A percentile compares a stretch with the other conserved stretches of the same genome.
phyloP scores from a whole-genome alignment of 2,329 filamentous ascomycete genomes.

The Fonsecaea erecta region DNA sequence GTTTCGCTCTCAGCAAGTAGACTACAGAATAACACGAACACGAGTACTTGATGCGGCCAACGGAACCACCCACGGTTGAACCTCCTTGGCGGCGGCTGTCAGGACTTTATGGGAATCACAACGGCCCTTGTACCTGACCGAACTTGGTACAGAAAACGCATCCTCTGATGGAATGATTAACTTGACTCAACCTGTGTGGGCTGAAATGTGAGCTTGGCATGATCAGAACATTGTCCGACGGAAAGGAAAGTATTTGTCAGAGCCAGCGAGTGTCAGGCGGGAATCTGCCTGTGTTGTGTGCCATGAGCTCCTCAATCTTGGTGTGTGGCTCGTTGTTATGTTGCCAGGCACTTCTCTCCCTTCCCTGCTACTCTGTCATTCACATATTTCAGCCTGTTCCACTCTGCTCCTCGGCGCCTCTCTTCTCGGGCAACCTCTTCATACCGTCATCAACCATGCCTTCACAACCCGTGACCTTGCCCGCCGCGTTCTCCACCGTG shows the following conservation, averaged over 20 bases:
- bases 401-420: constrained; percentile 29
- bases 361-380: not conserved
- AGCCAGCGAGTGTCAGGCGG: too few species aligned
- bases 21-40: not conserved
- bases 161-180: too few species aligned
- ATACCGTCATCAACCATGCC: constrained; percentile 36
- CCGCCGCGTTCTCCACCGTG: constrained; percentile 33
- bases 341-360: not conserved
- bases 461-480: constrained; percentile 36
- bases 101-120: too few species aligned
- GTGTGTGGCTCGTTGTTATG: too few species aligned
- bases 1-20: not conserved
- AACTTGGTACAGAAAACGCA: too few species aligned
- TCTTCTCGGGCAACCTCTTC: constrained; percentile 30
- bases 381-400: constrained; percentile 26
- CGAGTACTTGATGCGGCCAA: not conserved
- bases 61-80: not conserved
- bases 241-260: too few species aligned
- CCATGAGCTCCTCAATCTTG: too few species aligned
- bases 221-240: too few species aligned
- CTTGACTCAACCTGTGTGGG: too few species aligned
- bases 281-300: too few species aligned
- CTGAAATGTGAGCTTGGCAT: too few species aligned
- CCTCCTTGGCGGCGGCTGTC: not conserved
- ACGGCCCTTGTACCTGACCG: too few species aligned